These are phyloP conservation scores for Cutaneotrichosporon sp. DNA, from an alignment of 1,284 basidiomycete species.

Conservation along the genomic window DNA sequence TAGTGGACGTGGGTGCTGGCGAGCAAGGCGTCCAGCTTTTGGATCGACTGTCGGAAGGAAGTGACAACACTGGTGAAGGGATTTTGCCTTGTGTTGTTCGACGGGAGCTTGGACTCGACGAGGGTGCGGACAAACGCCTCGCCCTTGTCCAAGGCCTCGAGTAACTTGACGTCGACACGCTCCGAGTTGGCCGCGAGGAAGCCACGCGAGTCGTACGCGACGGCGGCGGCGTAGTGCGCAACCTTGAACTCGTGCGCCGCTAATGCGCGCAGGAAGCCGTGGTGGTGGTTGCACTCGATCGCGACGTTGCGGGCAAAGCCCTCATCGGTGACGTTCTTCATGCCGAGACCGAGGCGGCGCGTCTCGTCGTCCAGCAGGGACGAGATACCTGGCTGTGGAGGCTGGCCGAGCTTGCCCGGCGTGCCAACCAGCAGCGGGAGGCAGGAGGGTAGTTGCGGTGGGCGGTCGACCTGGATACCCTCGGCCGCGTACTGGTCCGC, in stretches of 20 bases:
- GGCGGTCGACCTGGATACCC: slow-evolving; percentile 20
- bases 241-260: slow-evolving; percentile 21
- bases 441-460: slow-evolving; percentile 16
- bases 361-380: slow-evolving; percentile 27
- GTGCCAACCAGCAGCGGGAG: slow-evolving; percentile 17
- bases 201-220: slow-evolving; percentile 22
- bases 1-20: slow-evolving; percentile 21
- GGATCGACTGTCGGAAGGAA: slow-evolving; percentile 24
- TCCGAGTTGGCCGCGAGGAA: slow-evolving; percentile 26
- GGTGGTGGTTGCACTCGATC: slow-evolving; percentile 17
- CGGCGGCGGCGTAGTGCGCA: slow-evolving; percentile 22
- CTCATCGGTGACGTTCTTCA: slow-evolving; percentile 21
- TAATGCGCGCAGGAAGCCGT: slow-evolving; percentile 18
- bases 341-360: slow-evolving; percentile 19
- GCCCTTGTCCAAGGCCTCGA: slow-evolving; percentile 13
- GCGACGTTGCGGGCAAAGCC: slow-evolving; percentile 21
- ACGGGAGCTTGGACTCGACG: slow-evolving; percentile 6
- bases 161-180: slow-evolving; percentile 22
- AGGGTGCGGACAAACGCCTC: slow-evolving; percentile 12
- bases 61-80: slow-evolving; percentile 23
- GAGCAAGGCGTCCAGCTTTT: slow-evolving; percentile 21
- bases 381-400: slow-evolving; percentile 21
- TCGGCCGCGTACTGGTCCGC: slow-evolving; percentile 23
- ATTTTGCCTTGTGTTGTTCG: slow-evolving; percentile 9
- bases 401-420: slow-evolving; percentile 13